Evolutionary conservation across 495 filamentous ascomycete genomes (phyloP).

Genomic region (Tuber aestivum): DNA sequence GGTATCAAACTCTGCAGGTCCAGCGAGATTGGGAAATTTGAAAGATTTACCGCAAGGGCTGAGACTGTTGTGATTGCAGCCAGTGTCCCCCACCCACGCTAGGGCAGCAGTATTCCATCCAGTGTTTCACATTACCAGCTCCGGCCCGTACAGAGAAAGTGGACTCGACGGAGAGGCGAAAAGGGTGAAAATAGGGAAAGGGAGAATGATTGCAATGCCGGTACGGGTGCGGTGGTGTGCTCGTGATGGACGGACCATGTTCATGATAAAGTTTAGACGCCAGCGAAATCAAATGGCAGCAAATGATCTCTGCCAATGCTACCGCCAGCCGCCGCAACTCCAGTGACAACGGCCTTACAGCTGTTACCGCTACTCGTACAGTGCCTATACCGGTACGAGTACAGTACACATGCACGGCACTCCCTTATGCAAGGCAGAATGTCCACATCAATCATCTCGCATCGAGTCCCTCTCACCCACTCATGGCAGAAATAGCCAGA

Average conservation of each 20-base stretch:
- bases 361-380: too few relatives aligned
- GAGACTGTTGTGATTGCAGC: not conserved
- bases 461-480: not conserved
- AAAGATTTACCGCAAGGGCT: constrained; percentile 38
- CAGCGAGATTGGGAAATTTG: constrained; percentile 36
- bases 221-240: not conserved
- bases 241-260: not conserved
- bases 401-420: too few relatives aligned
- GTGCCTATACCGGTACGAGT: not conserved
- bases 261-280: not conserved
- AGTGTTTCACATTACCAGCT: constrained; percentile 1
- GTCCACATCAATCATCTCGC: not conserved
- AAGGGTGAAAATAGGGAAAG: not conserved
- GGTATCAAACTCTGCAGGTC: constrained; percentile 11
- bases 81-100: not conserved
- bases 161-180: not conserved
- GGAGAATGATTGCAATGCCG: too few relatives aligned
- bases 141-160: not conserved
- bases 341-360: not conserved
- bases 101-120: not conserved
- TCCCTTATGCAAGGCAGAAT: not conserved
- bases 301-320: not conserved
- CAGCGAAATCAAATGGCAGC: not conserved
- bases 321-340: not conserved
- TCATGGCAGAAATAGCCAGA: not conserved